Conservation (phyloP, 192 early-diverging fungal species). For the Coemansia sp. region DNA sequence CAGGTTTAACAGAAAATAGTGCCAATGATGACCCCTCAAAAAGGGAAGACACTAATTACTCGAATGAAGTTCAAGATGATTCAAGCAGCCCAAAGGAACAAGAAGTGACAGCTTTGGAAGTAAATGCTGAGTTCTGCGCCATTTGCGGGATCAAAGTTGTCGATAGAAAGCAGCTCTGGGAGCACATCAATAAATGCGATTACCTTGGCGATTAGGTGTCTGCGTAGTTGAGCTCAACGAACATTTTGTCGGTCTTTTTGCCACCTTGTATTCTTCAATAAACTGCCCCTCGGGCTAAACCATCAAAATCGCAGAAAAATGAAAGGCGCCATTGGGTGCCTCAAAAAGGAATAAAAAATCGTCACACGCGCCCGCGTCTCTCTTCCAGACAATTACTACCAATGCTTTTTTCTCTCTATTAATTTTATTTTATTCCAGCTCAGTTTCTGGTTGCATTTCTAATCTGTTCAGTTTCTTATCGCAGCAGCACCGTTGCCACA, state of each 20-base stretch:
- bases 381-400: neutral
- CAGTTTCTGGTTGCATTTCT: constrained; percentile 1
- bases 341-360: neutral
- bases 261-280: neutral
- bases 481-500: neutral
- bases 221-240: neutral
- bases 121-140: constrained; percentile 20
- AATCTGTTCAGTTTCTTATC: neutral
- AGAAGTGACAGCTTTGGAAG: neutral
- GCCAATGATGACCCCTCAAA: neutral
- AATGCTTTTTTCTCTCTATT: neutral
- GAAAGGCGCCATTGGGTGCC: neutral
- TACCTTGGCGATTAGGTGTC: constrained; percentile 25
- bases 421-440: neutral
- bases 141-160: constrained; percentile 32
- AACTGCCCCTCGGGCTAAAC: neutral
- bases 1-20: neutral
- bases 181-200: constrained; percentile 38
- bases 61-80: neutral
- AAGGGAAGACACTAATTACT: neutral
- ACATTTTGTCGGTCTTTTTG: neutral
- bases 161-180: constrained; percentile 36
- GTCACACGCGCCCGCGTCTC: neutral
- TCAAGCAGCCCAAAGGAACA: neutral
- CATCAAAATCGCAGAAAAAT: neutral